Base-by-base conservation (phyloP, 768 basidiomycete genomes). In the Mycena leptocephala region DNA sequence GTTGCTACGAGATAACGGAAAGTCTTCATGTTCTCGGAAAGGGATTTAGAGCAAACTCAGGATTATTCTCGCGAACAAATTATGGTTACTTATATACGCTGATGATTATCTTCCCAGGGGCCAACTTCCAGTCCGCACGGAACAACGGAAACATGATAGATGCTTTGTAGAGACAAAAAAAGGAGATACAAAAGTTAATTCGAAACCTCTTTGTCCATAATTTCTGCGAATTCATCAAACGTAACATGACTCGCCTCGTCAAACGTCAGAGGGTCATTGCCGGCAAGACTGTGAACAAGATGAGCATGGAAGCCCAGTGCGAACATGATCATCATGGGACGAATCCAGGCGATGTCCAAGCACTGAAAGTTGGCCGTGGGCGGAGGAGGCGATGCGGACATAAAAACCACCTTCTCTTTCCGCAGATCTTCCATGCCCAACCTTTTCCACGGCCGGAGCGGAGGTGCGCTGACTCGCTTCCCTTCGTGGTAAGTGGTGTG, bases 151-250 rank as follows among this genome's bases (percentile, higher is more conserved):
- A n/a, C n/a, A n/a, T n/a, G n/a, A n/a, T n/a, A n/a, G n/a, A n/a
- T n/a, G n/a, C n/a, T n/a, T n/a, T n/a, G n/a, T n/a, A n/a, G n/a
- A n/a, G n/a, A n/a, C n/a, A n/a, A n/a, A n/a, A n/a, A n/a, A n/a
- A n/a, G n/a, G n/a, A n/a, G n/a, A n/a, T n/a, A n/a, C n/a, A n/a
- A n/a, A n/a, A n/a, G n/a, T n/a, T 22, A 35, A 16, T 33, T 33
- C 55, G 13, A 56, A 30, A 58, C 33, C 32, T 58, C 5, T 10
- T 33, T 30, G 56, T 58, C 16, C 56, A 58, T 35, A 58, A 58
- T 58, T 18, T 58, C 56, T 33, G 41, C 65, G 24, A 66, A 66
- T 46, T 41, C 37, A 37, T 20, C 65, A 53, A 66, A 66, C 22
- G 48, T 53, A 18, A 66, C 32, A 46, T 33, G 43, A 48, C 33